A percentile compares a stretch with the other conserved stretches of the same genome.
Conservation (phyloP, 257 asterid genomes). For the Gardenia jasminoides region DNA sequence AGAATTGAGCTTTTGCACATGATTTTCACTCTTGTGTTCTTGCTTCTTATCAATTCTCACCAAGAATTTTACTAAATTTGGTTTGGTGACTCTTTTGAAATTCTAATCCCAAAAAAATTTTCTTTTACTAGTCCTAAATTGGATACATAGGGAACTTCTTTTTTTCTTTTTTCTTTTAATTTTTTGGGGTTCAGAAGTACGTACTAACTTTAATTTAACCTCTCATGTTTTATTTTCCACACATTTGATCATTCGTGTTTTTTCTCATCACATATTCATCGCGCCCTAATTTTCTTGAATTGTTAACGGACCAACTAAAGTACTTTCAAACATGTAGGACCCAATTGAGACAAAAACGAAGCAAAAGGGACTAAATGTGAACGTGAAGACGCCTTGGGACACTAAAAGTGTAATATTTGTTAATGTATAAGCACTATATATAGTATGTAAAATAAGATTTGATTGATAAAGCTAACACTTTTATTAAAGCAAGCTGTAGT, state of each 20-base stretch:
- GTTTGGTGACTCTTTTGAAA: background rate
- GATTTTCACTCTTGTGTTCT: background rate
- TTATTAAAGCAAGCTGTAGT: constrained; percentile 4
- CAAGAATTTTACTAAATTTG: background rate
- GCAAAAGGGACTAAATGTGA: background rate
- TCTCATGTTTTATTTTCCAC: background rate
- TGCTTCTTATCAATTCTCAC: background rate
- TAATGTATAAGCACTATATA: background rate
- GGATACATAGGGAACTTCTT: background rate
- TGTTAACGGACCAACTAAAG: background rate
- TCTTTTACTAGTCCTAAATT: background rate
- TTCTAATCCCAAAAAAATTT: background rate
- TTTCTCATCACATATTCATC: background rate
- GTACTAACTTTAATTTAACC: background rate
- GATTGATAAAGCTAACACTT: constrained; percentile 1
- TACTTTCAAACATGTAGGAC: background rate
- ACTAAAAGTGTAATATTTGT: background rate
- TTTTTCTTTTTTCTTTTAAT: background rate
- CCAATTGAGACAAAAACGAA: background rate
- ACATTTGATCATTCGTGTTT: background rate
- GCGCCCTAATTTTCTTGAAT: background rate
- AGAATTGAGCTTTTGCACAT: background rate
- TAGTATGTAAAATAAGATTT: background rate
- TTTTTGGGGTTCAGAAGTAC: background rate
- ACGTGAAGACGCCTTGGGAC: background rate